phyloP scores from a whole-genome alignment of 2,329 filamentous ascomycete genomes.

The Leptoxyphium fumago region DNA sequence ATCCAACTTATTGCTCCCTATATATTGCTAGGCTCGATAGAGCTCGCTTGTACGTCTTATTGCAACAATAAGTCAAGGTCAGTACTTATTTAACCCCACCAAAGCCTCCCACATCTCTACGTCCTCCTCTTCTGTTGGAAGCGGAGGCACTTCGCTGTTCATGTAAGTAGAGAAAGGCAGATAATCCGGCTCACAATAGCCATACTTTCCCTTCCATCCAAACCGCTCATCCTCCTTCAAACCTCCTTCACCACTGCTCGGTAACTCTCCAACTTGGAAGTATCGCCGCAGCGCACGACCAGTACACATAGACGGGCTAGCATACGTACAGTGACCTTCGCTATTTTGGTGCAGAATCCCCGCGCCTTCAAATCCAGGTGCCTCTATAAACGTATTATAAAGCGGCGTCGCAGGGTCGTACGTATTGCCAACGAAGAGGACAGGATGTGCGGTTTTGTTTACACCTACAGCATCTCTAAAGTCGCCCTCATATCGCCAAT shows the following conservation, averaged over 20 bases:
- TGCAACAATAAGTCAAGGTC: slow-evolving; percentile 3
- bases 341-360: slow-evolving; percentile 30
- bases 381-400: slow-evolving; percentile 30
- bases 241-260: slow-evolving; percentile 8
- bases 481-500: slow-evolving; percentile 9
- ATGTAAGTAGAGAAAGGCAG: slow-evolving; percentile 8
- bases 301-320: slow-evolving; percentile 24
- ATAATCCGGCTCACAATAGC: slow-evolving; percentile 22
- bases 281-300: slow-evolving; percentile 23
- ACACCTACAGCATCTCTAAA: slow-evolving; percentile 4
- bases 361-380: slow-evolving; percentile 27
- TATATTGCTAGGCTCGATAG: not conserved
- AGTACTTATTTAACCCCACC: slow-evolving; percentile 6
- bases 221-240: slow-evolving; percentile 4
- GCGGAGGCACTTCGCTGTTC: slow-evolving; percentile 3
- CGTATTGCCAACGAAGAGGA: slow-evolving; percentile 43
- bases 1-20: no score
- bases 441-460: slow-evolving; percentile 35
- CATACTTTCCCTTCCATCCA: slow-evolving; percentile 9
- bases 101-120: slow-evolving; percentile 8
- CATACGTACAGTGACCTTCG: slow-evolving; percentile 16
- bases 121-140: slow-evolving; percentile 8
- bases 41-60: not conserved
- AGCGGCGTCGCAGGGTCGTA: slow-evolving; percentile 47
- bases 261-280: slow-evolving; percentile 27